Evolutionary conservation across 441 rosid species (phyloP).

Genomic region (Erodium moschatum): DNA sequence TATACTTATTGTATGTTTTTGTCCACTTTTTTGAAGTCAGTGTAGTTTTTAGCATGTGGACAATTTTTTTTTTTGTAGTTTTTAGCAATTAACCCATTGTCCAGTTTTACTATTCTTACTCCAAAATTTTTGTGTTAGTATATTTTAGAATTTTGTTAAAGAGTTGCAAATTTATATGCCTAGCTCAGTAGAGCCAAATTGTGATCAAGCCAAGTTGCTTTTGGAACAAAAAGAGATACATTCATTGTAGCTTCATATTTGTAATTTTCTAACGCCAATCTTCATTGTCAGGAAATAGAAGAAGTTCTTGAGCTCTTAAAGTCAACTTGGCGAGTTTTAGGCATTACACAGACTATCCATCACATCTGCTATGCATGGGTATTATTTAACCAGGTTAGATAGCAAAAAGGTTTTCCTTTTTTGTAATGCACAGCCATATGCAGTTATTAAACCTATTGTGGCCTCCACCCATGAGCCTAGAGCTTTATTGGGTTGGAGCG

Average conservation of each 20-base stretch:
- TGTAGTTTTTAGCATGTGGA: no score
- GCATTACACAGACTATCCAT: conserved; percentile 89
- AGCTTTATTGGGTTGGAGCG: no score
- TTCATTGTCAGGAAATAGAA: conserved; percentile 70
- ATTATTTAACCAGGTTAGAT: conserved; percentile 80
- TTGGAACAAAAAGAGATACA: neutral
- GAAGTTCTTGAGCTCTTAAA: conserved; percentile 91
- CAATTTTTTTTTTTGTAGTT: no score
- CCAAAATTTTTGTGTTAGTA: neutral
- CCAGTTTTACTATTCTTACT: neutral
- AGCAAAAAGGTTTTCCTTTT: neutral
- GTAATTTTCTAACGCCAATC: conserved; percentile 2
- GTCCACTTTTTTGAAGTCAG: no score
- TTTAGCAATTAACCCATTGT: no score
- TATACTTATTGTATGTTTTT: no score
- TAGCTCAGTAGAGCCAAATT: conserved; percentile 1
- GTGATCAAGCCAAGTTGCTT: conserved; percentile 10
- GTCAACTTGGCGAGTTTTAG: conserved; percentile 93
- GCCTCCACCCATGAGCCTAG: no score
- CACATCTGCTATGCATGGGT: conserved; percentile 85
- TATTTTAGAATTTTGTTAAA: neutral
- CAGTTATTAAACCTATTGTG: neutral
- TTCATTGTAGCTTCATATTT: conserved; percentile 9
- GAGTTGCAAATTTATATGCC: neutral
- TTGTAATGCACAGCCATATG: conserved; percentile 5